Conservation (phyloP, 305 asterid species). For the Solanum hybrid region DNA sequence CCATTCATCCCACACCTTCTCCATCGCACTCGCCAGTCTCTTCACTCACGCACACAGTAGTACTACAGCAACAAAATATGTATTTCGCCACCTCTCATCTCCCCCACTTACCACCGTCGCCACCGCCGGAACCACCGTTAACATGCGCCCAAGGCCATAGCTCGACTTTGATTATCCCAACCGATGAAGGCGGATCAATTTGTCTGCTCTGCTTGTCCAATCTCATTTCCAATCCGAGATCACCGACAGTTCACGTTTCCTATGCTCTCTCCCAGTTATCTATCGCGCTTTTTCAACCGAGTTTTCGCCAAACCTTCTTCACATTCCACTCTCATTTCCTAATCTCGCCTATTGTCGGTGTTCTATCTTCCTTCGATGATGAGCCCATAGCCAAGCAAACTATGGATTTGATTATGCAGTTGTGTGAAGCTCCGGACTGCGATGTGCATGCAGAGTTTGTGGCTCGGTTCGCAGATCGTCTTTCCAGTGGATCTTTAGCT, state of each 20-base stretch:
- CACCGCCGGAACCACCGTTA: slow-evolving; percentile 17
- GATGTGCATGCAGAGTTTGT: slow-evolving; percentile 59
- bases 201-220: slow-evolving; percentile 80
- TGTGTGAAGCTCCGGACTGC: slow-evolving; percentile 33
- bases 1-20: background rate
- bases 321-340: slow-evolving; percentile 77
- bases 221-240: slow-evolving; percentile 64
- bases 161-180: slow-evolving; percentile 46
- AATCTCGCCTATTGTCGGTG: slow-evolving; percentile 61
- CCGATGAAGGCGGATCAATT: slow-evolving; percentile 73
- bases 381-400: slow-evolving; percentile 61
- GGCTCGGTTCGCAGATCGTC: slow-evolving; percentile 51
- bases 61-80: slow-evolving; percentile 18
- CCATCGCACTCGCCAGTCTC: background rate
- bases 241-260: slow-evolving; percentile 79
- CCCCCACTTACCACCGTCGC: slow-evolving; percentile 18
- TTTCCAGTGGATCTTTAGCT: slow-evolving; percentile 53
- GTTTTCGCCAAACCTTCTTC: slow-evolving; percentile 49
- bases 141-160: slow-evolving; percentile 69
- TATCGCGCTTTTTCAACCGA: slow-evolving; percentile 59
- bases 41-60: background rate
- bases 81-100: slow-evolving; percentile 19
- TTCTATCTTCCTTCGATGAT: slow-evolving; percentile 55
- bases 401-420: slow-evolving; percentile 45
- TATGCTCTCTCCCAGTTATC: slow-evolving; percentile 92